Base-by-base conservation (phyloP, 148 eudicot genomes). In the Heliamphora exappendiculata region DNA sequence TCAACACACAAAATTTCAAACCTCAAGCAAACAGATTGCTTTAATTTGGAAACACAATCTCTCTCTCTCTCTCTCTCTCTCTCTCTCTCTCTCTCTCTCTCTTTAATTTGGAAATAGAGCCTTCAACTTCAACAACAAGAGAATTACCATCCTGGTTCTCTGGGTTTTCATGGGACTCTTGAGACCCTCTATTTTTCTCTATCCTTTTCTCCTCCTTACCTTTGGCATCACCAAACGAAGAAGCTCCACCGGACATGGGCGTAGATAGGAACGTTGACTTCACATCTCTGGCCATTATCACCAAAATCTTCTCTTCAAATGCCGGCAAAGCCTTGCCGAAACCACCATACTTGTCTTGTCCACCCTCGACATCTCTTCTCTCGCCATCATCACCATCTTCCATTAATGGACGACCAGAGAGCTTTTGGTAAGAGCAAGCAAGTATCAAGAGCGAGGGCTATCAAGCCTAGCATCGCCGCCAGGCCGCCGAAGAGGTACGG, bases 401-500 rank as follows among this genome's bases (percentile, higher is more conserved):
- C 20, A 72, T n/a, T n/a, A n/a, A n/a, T n/a, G n/a, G 51, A 26
- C 71, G 47, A 60, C 87, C 89, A 42, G 80, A 77, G 24, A 80
- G 85, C 72, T 78, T 82, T 82, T 88, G 88, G 55, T 88, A 90
- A 17, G 97, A 92, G 78, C 97, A 92, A 0, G 89, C 97, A 6
- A 92, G 81, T 58, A 90, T 84, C 14, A 90, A 37, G 7, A 92
- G 88, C 97, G 53, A 92, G 87, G n/a, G 89, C 94, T 39, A 92
- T 89, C 49, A 92, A 82, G 0, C 90, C 92, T n/a, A 90, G 79
- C 94, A 90, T 90, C 28, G 94, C 94, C 0, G 97, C 97, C 42
- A 92, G 59, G 4, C 97, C 97, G 0, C 97, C 97, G 77, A 90
- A 88, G 1, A 92, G 80, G 81, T 92, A 92, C 5, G 97, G 94